These are phyloP conservation scores for Beauveria brongniartii DNA, from an alignment of 2,329 filamentous ascomycete genomes.

Conservation along the genomic window DNA sequence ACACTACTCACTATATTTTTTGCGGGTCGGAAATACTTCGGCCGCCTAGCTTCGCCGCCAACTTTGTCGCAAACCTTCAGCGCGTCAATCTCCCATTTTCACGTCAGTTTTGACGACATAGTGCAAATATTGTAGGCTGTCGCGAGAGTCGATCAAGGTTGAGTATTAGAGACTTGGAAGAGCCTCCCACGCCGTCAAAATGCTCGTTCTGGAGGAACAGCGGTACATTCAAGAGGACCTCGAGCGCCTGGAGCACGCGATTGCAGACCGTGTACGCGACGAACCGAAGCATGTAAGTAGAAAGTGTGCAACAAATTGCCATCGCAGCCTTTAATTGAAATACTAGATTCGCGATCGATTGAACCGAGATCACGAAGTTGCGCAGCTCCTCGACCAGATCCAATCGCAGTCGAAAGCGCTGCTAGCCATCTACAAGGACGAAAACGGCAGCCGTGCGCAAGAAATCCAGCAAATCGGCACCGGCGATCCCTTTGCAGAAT, in stretches of 20 bases:
- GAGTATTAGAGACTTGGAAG: too few relatives aligned
- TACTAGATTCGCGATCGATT: conserved; percentile 76
- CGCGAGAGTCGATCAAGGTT: neutral
- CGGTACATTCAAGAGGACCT: conserved; percentile 92
- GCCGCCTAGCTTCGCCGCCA: conserved; percentile 11
- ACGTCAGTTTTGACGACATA: neutral
- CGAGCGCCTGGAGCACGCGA: conserved; percentile 88
- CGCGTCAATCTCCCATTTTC: neutral
- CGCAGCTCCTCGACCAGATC: conserved; percentile 79
- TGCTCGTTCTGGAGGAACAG: conserved; percentile 91
- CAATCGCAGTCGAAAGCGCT: conserved; percentile 76
- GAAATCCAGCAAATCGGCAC: conserved; percentile 80
- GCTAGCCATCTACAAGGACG: conserved; percentile 77
- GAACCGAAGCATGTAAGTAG: conserved; percentile 75
- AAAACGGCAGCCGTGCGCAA: conserved; percentile 58
- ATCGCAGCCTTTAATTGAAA: conserved; percentile 17
- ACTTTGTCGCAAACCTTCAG: conserved; percentile 4
- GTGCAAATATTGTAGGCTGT: neutral
- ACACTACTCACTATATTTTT: neutral
- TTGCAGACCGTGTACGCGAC: conserved; percentile 80
- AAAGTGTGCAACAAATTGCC: conserved; percentile 8
- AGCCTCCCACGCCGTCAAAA: conserved; percentile 22
- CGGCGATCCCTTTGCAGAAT: conserved; percentile 82
- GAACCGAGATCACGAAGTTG: conserved; percentile 84
- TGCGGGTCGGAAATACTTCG: conserved; percentile 25